A percentile compares a stretch with the other conserved stretches of the same genome.
These are phyloP conservation scores for Rhododendron ovatum DNA, from an alignment of 148 eudicot species.

Conservation along the genomic window DNA sequence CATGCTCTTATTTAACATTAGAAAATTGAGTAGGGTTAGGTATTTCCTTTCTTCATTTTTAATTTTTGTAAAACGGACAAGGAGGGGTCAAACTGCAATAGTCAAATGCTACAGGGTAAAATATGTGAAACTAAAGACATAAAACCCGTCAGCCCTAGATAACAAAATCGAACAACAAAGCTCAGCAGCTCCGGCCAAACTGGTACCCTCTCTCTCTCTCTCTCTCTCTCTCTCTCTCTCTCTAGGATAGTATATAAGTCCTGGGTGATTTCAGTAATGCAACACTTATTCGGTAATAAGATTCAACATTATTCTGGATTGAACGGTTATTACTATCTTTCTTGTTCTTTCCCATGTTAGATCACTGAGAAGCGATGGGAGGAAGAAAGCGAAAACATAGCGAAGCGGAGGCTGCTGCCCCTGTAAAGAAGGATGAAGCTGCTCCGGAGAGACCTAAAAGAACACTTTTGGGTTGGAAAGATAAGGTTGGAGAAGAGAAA, in stretches of 20 bases:
- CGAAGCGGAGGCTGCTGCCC: conserved; percentile 34
- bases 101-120: not conserved
- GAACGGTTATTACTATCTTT: not conserved
- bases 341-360: not conserved
- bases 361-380: conserved; percentile 27
- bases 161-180: not conserved
- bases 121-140: not conserved
- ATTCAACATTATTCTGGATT: not conserved
- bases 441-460: conserved; percentile 64
- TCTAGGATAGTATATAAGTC: too few species aligned
- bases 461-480: conserved; percentile 76
- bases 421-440: conserved; percentile 35
- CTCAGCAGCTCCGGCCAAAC: not conserved
- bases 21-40: too few species aligned
- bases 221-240: too few species aligned
- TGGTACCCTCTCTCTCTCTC: not conserved
- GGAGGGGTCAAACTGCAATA: not conserved
- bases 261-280: not conserved
- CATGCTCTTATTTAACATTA: too few species aligned
- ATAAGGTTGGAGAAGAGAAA: conserved; percentile 14
- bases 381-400: conserved; percentile 73
- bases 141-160: not conserved
- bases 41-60: too few species aligned
- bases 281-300: not conserved
- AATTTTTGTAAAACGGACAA: too few species aligned